These are phyloP conservation scores for Suillus variegatus DNA, from an alignment of 768 basidiomycete genomes.

Conservation along the genomic window DNA sequence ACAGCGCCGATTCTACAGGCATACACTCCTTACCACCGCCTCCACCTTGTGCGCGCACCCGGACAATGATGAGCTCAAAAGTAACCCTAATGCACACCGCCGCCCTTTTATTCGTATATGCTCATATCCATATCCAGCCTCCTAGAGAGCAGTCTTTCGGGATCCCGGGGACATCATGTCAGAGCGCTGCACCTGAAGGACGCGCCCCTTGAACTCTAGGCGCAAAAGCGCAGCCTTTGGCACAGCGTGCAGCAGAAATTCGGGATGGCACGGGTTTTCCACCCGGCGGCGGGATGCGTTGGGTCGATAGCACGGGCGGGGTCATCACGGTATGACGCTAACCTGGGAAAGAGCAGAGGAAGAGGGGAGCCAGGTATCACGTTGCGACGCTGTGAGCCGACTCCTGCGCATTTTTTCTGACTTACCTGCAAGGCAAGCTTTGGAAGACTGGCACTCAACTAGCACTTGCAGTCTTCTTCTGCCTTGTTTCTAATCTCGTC, in stretches of 20 bases:
- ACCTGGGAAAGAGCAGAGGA: background rate
- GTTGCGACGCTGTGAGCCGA: background rate
- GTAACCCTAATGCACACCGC: slow-evolving; percentile 6
- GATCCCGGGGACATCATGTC: background rate
- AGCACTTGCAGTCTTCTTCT: background rate
- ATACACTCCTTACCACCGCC: background rate
- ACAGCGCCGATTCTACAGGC: background rate
- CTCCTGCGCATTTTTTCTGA: background rate
- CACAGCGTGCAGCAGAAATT: slow-evolving; percentile 1
- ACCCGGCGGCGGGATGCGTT: background rate
- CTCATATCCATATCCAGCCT: background rate
- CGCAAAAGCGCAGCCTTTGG: slow-evolving; percentile 2
- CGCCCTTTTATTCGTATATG: slow-evolving; percentile 2
- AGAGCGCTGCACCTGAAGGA: too few relatives aligned
- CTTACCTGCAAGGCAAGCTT: slow-evolving; percentile 11
- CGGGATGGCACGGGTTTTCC: background rate
- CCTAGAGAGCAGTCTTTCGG: background rate
- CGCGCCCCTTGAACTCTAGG: background rate
- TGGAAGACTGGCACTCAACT: background rate
- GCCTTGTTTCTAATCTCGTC: background rate
- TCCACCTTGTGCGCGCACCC: background rate
- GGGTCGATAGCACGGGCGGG: background rate
- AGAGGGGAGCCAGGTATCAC: slow-evolving; percentile 1
- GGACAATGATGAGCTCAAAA: background rate
- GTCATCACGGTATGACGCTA: background rate